Evolutionary conservation across 257 asterid species (phyloP).

Genomic region (Plantago elongata): DNA sequence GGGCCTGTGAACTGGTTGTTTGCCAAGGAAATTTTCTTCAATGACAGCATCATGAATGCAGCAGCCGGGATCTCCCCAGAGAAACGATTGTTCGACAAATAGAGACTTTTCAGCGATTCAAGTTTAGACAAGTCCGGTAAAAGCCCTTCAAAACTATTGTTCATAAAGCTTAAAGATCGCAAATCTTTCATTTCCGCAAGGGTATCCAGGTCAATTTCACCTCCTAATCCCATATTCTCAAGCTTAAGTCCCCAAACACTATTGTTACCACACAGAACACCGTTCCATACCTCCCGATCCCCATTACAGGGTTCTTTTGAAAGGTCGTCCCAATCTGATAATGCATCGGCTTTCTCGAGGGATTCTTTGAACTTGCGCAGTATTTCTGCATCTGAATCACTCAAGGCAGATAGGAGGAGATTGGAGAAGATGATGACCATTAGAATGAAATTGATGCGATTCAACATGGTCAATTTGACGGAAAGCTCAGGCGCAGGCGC

Average conservation of each 20-base stretch:
- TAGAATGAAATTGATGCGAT: slow-evolving; percentile 5
- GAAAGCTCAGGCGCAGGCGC: slow-evolving; percentile 24
- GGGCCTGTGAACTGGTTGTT: slow-evolving; percentile 49
- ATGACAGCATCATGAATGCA: slow-evolving; percentile 42
- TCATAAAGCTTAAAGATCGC: slow-evolving; percentile 51
- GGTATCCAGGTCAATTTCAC: slow-evolving; percentile 50
- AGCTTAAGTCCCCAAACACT: slow-evolving; percentile 56
- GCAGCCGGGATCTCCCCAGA: slow-evolving; percentile 44
- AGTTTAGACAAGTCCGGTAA: slow-evolving; percentile 49
- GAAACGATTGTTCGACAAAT: slow-evolving; percentile 51
- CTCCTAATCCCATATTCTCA: slow-evolving; percentile 58
- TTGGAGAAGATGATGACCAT: slow-evolving; percentile 8
- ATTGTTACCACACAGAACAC: slow-evolving; percentile 46
- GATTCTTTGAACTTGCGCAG: slow-evolving; percentile 37
- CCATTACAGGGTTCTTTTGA: slow-evolving; percentile 33
- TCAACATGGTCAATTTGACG: slow-evolving; percentile 23
- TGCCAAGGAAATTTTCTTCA: slow-evolving; percentile 66
- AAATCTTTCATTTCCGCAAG: slow-evolving; percentile 40
- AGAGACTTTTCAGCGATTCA: slow-evolving; percentile 33
- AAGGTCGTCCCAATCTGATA: slow-evolving; percentile 36
- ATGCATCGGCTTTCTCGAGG: slow-evolving; percentile 22
- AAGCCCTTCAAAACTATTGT: slow-evolving; percentile 50
- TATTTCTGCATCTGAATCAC: slow-evolving; percentile 20
- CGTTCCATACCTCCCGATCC: slow-evolving; percentile 31
- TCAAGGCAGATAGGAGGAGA: neutral